These are phyloP conservation scores for Xerocomellus chrysenteron DNA, from an alignment of 768 basidiomycete genomes.

Conservation along the genomic window DNA sequence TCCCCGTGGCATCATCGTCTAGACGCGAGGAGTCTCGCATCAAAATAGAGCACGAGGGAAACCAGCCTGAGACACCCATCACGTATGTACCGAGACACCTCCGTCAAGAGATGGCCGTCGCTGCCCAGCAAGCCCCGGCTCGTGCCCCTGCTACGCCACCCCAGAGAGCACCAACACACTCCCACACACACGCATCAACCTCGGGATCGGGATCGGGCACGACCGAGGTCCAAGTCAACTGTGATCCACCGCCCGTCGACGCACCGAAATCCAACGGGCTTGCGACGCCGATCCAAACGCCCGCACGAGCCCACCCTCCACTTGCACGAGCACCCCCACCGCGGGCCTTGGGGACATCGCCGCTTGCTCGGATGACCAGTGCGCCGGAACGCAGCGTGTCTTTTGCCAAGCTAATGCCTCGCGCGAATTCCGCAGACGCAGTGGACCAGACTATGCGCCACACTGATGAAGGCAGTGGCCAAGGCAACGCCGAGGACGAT, in stretches of 20 bases:
- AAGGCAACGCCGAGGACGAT: conserved; percentile 29
- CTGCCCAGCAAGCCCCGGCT: conserved; percentile 6
- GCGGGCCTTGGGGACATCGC: conserved; percentile 5
- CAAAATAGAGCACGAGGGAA: conserved; percentile 19
- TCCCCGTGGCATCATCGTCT: not conserved
- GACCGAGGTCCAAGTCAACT: not conserved
- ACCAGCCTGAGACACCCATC: conserved; percentile 18
- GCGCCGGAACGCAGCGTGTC: conserved; percentile 15
- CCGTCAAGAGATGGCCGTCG: conserved; percentile 27
- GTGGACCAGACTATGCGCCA: not conserved
- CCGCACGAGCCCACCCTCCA: conserved; percentile 32
- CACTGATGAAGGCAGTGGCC: conserved; percentile 8
- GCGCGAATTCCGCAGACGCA: not conserved
- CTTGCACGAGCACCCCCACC: conserved; percentile 7
- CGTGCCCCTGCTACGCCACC: not conserved
- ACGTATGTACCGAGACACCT: conserved; percentile 43
- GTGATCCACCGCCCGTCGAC: not conserved
- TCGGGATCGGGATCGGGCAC: not conserved
- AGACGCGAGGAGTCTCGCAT: conserved; percentile 1
- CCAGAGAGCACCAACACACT: not conserved
- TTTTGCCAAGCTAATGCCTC: not conserved
- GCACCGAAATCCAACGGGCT: conserved; percentile 19
- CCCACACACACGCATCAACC: not conserved
- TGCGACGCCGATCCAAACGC: conserved; percentile 38
- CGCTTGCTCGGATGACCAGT: conserved; percentile 12